A percentile compares a stretch with the other conserved stretches of the same genome.
These are phyloP conservation scores for Botrytis porri DNA, from an alignment of 2,329 filamentous ascomycete genomes.

Conservation along the genomic window DNA sequence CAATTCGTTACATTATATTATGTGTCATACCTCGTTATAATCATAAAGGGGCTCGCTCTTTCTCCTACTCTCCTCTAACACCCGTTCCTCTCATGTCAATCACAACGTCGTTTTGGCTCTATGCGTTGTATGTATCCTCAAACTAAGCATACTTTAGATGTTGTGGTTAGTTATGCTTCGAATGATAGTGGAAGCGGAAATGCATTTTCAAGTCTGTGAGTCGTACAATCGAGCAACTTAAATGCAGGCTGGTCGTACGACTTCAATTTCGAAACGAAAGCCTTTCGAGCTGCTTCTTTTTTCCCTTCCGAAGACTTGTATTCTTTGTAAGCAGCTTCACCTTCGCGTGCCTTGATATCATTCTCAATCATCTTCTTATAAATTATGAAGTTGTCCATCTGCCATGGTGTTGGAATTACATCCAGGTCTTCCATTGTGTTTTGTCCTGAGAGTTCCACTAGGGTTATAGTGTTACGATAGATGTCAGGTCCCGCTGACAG, in stretches of 20 bases:
- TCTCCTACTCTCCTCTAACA: neutral
- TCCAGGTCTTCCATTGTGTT: slow-evolving; percentile 41
- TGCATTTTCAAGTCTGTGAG: slow-evolving; percentile 13
- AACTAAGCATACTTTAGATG: neutral
- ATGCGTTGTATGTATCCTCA: neutral
- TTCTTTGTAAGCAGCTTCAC: slow-evolving; percentile 39
- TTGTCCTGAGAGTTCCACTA: slow-evolving; percentile 47
- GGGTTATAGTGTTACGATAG: slow-evolving; percentile 46
- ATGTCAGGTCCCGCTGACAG: slow-evolving; percentile 41
- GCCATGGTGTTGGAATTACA: slow-evolving; percentile 51
- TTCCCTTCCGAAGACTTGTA: slow-evolving; percentile 25
- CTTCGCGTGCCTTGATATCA: slow-evolving; percentile 40
- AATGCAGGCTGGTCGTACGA: slow-evolving; percentile 2
- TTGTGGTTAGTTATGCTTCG: neutral
- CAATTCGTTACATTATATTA: neutral
- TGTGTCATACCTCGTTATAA: neutral
- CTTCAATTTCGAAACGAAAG: slow-evolving; percentile 22
- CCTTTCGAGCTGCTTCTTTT: slow-evolving; percentile 16
- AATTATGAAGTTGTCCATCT: slow-evolving; percentile 55
- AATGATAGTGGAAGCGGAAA: slow-evolving; percentile 13
- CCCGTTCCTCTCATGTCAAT: neutral
- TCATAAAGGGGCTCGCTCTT: neutral
- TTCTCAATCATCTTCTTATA: slow-evolving; percentile 47
- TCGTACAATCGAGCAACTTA: slow-evolving; percentile 1
- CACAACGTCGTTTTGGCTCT: neutral